Base-by-base conservation (phyloP, 176 grass and related monocot species). In the Carex pumila region DNA sequence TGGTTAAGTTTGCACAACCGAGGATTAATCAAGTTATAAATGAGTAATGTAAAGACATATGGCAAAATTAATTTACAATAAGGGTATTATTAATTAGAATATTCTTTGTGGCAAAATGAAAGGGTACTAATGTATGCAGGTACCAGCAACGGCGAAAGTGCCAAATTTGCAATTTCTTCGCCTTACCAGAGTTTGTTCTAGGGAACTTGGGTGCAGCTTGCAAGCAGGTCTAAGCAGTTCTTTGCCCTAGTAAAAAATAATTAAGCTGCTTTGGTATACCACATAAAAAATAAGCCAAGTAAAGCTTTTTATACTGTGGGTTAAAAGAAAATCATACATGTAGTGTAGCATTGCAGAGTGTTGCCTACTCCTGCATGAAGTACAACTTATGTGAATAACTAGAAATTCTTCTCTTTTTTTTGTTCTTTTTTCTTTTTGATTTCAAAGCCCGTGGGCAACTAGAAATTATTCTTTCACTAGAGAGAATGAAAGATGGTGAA, bases 321-420 rank as follows among this genome's bases (percentile, higher is more conserved):
- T 61, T 6, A 29, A 87, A 45, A 88, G 47, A 73, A 78, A 70
- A 74, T 60, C 70, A 56, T 91, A 97, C 94, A 71, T 88, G 72
- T 79, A 11, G 85, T 79, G 67, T 88, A 86, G 84, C 90, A 94
- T 83, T 83, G 87, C n/a, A 85, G 41, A 19, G 12, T 82, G 82
- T 72, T 84, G 37, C 92, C 89, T 1, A 87, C 84, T 87, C 90
- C 90, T 97, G 92, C 55, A 59, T 47, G 12, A 86, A 71, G 56
- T 89, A 45, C 2, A 41, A 41, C n/a, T 19, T 63, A 0, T 63
- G 17, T 43, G 17, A 56, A 64, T 64, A 81, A 81, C 41, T 12
- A 81, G 18, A 45, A 56, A 17, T n/a, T n/a, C n/a, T n/a, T n/a
- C 18, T 56, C 22, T 32, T 73, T 12, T 73, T 49, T 75, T n/a